phyloP scores from a whole-genome alignment of 108 stramenopile genomes.

The Cyclotella distinguenda region DNA sequence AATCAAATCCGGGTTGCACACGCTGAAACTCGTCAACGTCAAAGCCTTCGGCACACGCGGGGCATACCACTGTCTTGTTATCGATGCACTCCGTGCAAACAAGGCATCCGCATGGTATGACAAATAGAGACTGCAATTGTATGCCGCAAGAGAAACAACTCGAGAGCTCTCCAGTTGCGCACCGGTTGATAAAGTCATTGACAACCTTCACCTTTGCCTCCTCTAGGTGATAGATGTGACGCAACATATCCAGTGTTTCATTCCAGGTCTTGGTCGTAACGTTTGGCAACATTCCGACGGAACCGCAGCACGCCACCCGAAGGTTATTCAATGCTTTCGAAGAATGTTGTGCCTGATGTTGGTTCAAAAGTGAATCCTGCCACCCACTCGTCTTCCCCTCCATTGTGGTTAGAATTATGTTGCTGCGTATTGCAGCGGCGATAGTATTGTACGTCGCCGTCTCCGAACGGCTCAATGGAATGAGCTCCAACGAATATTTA shows the following conservation, averaged over 20 bases:
- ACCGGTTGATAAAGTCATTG: constrained; percentile 59
- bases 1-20: constrained; percentile 71
- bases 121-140: constrained; percentile 60
- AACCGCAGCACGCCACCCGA: constrained; percentile 77
- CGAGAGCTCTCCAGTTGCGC: constrained; percentile 53
- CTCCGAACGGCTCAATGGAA: constrained; percentile 64
- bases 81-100: constrained; percentile 86
- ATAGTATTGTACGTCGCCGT: constrained; percentile 73
- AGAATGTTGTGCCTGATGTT: constrained; percentile 63
- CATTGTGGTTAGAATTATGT: constrained; percentile 73
- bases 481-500: constrained; percentile 25
- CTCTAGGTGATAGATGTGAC: constrained; percentile 37
- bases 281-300: constrained; percentile 46
- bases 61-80: constrained; percentile 46
- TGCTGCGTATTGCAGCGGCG: constrained; percentile 66
- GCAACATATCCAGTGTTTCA: constrained; percentile 67
- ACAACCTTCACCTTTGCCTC: constrained; percentile 45
- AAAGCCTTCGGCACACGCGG: constrained; percentile 56
- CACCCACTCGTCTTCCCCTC: constrained; percentile 72
- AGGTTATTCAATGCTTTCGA: constrained; percentile 64
- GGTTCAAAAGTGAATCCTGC: constrained; percentile 83
- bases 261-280: constrained; percentile 48
- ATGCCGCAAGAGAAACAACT: constrained; percentile 65
- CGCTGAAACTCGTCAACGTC: constrained; percentile 82
- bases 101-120: constrained; percentile 73